Conservation (phyloP, 345 rosid genomes). For the Lepidium aucheri region DNA sequence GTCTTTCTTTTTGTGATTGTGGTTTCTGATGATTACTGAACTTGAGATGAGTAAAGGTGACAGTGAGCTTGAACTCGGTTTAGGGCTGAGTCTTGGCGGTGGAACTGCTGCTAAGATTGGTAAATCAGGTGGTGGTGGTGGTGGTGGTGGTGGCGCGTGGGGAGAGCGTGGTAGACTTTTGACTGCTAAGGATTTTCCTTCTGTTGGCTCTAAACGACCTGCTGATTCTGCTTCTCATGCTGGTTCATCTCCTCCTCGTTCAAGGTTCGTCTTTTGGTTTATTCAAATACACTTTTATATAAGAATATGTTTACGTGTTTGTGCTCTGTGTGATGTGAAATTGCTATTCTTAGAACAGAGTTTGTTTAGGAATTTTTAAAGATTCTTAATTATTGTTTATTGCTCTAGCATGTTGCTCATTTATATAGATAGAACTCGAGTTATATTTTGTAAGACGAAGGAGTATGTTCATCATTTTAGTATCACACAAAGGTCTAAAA, state of each 20-base stretch:
- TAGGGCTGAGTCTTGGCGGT: slow-evolving; percentile 65
- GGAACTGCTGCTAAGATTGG: slow-evolving; percentile 36
- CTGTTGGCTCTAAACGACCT: slow-evolving; percentile 57
- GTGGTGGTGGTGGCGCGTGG: slow-evolving; percentile 40
- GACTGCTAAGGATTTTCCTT: slow-evolving; percentile 70
- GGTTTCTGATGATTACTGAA: slow-evolving; percentile 38
- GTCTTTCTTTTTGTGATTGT: not conserved
- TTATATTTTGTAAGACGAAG: too few relatives aligned
- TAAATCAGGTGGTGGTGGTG: slow-evolving; percentile 25
- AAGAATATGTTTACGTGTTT: not conserved
- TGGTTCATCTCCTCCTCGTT: slow-evolving; percentile 54
- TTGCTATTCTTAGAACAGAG: slow-evolving; percentile 5
- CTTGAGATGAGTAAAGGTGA: slow-evolving; percentile 37
- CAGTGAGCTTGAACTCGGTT: slow-evolving; percentile 57
- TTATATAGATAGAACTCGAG: not conserved
- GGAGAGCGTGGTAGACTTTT: slow-evolving; percentile 71
- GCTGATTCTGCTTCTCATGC: slow-evolving; percentile 57
- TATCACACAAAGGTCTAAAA: too few relatives aligned
- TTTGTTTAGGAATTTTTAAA: not conserved
- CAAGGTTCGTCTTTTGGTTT: slow-evolving; percentile 32
- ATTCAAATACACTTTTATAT: too few relatives aligned
- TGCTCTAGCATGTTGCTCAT: not conserved
- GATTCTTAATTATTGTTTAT: not conserved
- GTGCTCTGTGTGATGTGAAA: not conserved
- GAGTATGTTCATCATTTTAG: too few relatives aligned